These are phyloP conservation scores for Tarenaya hassleriana DNA, from an alignment of 345 rosid species.

Conservation along the genomic window DNA sequence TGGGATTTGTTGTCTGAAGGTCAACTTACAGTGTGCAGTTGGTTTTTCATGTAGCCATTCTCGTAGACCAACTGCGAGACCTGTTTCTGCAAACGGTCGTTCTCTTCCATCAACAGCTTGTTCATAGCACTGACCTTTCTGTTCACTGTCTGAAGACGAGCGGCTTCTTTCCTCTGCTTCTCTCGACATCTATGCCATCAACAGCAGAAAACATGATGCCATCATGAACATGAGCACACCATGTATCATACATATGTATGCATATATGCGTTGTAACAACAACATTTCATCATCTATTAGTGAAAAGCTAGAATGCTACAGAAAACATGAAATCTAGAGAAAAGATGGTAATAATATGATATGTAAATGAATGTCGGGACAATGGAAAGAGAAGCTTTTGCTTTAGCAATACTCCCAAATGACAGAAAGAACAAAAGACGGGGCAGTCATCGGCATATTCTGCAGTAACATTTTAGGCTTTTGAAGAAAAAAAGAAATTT, in stretches of 20 bases:
- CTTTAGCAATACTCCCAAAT: slow-evolving; percentile 22
- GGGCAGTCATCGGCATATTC: background rate
- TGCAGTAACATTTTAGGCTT: background rate
- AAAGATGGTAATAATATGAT: background rate
- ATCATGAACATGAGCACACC: too few relatives aligned
- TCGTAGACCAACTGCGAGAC: slow-evolving; percentile 95
- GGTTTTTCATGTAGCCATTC: slow-evolving; percentile 79
- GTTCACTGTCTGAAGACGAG: slow-evolving; percentile 89
- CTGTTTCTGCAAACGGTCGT: slow-evolving; percentile 95
- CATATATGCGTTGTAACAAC: too few relatives aligned
- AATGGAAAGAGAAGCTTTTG: slow-evolving; percentile 15
- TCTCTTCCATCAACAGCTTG: slow-evolving; percentile 97
- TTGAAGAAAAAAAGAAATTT: slow-evolving; percentile 23
- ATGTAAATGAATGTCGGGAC: too few relatives aligned
- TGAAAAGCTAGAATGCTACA: too few relatives aligned
- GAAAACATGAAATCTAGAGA: background rate
- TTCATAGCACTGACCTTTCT: slow-evolving; percentile 94
- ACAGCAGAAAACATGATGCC: too few relatives aligned
- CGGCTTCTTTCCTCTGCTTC: slow-evolving; percentile 95
- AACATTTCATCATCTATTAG: too few relatives aligned
- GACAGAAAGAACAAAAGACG: slow-evolving; percentile 29
- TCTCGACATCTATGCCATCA: slow-evolving; percentile 80
- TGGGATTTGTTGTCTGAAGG: slow-evolving; percentile 90
- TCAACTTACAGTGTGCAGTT: slow-evolving; percentile 55
- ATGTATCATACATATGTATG: too few relatives aligned